These are phyloP conservation scores for Ceratocystiopsis brevicomis DNA, from an alignment of 2,329 filamentous ascomycete species.

Conservation along the genomic window DNA sequence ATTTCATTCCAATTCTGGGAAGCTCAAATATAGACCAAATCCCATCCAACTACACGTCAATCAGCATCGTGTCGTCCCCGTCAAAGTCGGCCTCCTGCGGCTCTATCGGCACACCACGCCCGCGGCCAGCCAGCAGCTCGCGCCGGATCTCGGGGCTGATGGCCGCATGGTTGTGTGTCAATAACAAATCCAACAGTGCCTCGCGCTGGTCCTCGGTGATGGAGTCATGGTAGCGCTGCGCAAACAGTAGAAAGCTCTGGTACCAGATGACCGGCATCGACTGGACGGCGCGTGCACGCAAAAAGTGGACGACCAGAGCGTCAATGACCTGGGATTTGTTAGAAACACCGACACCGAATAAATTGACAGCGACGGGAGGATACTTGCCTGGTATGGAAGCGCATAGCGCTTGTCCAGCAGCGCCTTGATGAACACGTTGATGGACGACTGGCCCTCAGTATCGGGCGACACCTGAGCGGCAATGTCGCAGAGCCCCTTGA, in stretches of 20 bases:
- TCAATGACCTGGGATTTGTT: conserved; percentile 56
- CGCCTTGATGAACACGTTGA: conserved; percentile 87
- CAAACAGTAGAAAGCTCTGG: conserved; percentile 79
- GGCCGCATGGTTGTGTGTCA: conserved; percentile 66
- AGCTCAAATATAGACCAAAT: no score
- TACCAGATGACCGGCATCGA: conserved; percentile 83
- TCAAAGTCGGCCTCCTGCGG: conserved; percentile 40
- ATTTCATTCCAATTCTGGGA: no score
- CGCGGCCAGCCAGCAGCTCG: conserved; percentile 73
- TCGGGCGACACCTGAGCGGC: conserved; percentile 73
- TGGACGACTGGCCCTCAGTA: conserved; percentile 73
- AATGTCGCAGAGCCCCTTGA: conserved; percentile 87
- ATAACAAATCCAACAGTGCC: conserved; percentile 68
- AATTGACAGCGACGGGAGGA: background rate
- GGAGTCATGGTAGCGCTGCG: conserved; percentile 86
- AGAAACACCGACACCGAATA: background rate
- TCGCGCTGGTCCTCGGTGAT: conserved; percentile 83
- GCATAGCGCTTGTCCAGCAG: conserved; percentile 95
- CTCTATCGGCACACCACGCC: conserved; percentile 49
- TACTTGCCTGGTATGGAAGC: conserved; percentile 63
- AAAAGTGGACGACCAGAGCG: conserved; percentile 86
- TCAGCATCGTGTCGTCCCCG: conserved; percentile 84
- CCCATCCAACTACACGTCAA: conserved; percentile 25
- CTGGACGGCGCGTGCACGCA: conserved; percentile 19
- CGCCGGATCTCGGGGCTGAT: conserved; percentile 84